Conservation (phyloP, 441 rosid species). For the Codiaeum variegatum region DNA sequence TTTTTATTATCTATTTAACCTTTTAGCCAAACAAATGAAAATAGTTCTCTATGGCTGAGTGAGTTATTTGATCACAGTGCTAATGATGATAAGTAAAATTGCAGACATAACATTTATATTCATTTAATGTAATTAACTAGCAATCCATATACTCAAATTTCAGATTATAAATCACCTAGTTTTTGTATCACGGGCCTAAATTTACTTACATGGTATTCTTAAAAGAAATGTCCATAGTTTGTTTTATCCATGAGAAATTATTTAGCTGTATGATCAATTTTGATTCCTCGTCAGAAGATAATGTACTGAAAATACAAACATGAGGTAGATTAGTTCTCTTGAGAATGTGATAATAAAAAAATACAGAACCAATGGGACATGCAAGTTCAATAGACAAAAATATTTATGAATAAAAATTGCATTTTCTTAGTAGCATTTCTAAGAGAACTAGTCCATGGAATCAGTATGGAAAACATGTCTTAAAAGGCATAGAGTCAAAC, state of each 20-base stretch:
- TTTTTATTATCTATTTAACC: conserved; percentile 36
- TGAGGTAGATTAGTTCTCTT: conserved; percentile 19
- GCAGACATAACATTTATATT: background rate
- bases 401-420: background rate
- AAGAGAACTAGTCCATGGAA: background rate
- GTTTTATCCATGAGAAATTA: conserved; percentile 88
- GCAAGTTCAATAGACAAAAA: background rate
- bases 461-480: background rate
- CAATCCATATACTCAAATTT: conserved; percentile 10
- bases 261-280: conserved; percentile 70
- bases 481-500: background rate
- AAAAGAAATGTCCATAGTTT: conserved; percentile 70
- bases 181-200: conserved; percentile 11
- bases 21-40: conserved; percentile 30
- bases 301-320: conserved; percentile 46
- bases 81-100: background rate
- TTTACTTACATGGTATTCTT: conserved; percentile 53
- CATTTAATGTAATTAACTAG: background rate
- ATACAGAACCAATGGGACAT: background rate
- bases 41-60: background rate
- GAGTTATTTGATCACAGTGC: background rate
- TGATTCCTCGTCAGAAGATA: conserved; percentile 93
- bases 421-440: background rate
- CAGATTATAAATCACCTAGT: background rate
- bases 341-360: background rate